phyloP scores from a whole-genome alignment of 371 early-diverging fungal species.

The Mortierella sp. region DNA sequence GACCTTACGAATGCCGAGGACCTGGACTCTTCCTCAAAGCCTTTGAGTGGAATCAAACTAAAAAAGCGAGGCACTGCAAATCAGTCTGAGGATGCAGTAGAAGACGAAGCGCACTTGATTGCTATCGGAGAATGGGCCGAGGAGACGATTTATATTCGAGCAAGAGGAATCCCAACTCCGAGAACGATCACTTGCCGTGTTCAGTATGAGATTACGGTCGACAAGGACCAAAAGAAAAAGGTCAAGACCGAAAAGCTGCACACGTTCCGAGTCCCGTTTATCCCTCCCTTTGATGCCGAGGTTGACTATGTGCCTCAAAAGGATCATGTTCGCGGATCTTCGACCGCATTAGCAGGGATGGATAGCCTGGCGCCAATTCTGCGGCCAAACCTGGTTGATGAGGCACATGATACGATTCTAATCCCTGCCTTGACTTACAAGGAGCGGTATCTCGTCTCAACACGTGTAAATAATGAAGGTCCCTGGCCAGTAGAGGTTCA shows the following conservation, averaged over 20 bases:
- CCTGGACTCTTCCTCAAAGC: conserved; percentile 9
- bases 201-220: conserved; percentile 32
- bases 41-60: conserved; percentile 17
- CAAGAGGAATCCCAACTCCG: conserved; percentile 40
- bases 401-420: conserved; percentile 25
- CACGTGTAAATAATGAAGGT: conserved; percentile 46
- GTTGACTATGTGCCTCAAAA: conserved; percentile 35
- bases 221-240: conserved; percentile 24
- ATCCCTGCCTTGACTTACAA: conserved; percentile 40
- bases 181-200: conserved; percentile 45
- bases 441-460: conserved; percentile 40
- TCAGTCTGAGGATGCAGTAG: not conserved
- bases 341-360: not conserved
- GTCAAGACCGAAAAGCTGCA: conserved; percentile 46
- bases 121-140: conserved; percentile 48
- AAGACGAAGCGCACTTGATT: conserved; percentile 4
- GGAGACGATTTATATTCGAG: conserved; percentile 32
- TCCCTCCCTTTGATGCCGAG: conserved; percentile 46
- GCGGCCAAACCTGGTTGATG: conserved; percentile 28
- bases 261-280: conserved; percentile 37
- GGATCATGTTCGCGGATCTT: not conserved
- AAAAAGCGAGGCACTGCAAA: not conserved
- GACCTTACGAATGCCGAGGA: not conserved
- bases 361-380: conserved; percentile 19
- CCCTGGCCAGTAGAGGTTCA: conserved; percentile 48